Base-by-base conservation (phyloP, 768 basidiomycete species). In the Russula abietina region DNA sequence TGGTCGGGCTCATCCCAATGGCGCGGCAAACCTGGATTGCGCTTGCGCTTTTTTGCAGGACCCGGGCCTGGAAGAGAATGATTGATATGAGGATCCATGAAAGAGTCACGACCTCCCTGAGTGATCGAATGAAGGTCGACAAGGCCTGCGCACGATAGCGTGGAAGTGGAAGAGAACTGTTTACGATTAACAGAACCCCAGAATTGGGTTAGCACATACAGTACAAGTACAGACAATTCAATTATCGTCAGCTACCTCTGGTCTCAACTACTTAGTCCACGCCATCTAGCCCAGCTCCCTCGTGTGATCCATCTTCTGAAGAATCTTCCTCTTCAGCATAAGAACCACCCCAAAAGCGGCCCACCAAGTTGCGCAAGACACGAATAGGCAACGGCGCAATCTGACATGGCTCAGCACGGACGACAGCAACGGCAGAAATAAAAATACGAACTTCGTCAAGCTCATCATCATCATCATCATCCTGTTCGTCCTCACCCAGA, bases 1-100 rank as follows among this genome's bases (percentile, higher is more conserved):
- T 62, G 65, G 17, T 72, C 74, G 19, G 75, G 75, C 54, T 80
- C 77, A 56, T 82, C 77, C 75, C 79, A 76, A 65, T 83, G 81
- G 61, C 79, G 78, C 17, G 58, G 57, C 22, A 32, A 53, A 26
- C 14, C 36, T 32, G 46, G 46, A 38, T 56, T 59, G 8, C 30
- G 55, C 39, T 67, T 67, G 57, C 65, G 67, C 57, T 62, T 67
- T 54, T 67, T 67, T 5, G 54, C 22, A 19, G 66, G 58, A 55
- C 62, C 46, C 36, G 41, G 64, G 60, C 46, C 64, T 57, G 59
- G 45, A 56, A 57, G 64, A 60, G 56, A 60, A 60, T 55, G 59
- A 32, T 55, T 30, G 36, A 61, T 9, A 30, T 58, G 66, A 32
- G 33, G 52, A 50, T 49, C 60, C 26, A 30, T 56, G 43, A 60